phyloP scores from a whole-genome alignment of 2,329 filamentous ascomycete species.

The Fusarium dimerum region DNA sequence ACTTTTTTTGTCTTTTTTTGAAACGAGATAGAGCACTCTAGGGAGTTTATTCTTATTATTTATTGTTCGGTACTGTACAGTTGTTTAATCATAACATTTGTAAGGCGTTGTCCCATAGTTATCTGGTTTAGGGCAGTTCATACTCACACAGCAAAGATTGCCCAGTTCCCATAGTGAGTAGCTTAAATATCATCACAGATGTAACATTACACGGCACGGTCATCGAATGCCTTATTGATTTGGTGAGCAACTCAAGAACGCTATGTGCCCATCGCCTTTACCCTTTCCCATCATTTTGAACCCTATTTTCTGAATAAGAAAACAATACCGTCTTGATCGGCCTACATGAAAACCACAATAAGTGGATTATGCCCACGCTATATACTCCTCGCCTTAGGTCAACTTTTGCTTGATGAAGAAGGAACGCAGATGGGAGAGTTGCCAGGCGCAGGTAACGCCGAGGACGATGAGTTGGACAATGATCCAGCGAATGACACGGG shows the following conservation, averaged over 20 bases:
- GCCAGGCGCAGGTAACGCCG: slow-evolving; percentile 90
- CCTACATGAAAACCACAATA: slow-evolving; percentile 1
- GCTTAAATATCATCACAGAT: slow-evolving; percentile 17
- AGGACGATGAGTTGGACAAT: slow-evolving; percentile 85
- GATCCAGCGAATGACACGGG: slow-evolving; percentile 91
- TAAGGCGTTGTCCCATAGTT: slow-evolving; percentile 30
- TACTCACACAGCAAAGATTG: slow-evolving; percentile 10
- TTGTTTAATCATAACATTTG: slow-evolving; percentile 17
- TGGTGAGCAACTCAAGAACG: not conserved
- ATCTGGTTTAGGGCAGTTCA: slow-evolving; percentile 10
- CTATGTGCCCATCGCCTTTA: not conserved
- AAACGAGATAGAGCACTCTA: slow-evolving; percentile 32
- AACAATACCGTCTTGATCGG: not conserved
- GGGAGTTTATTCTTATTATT: slow-evolving; percentile 29
- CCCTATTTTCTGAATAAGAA: slow-evolving; percentile 8
- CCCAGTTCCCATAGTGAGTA: slow-evolving; percentile 7
- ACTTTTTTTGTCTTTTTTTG: slow-evolving; percentile 13
- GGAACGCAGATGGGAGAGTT: slow-evolving; percentile 88
- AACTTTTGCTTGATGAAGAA: slow-evolving; percentile 99
- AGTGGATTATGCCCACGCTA: slow-evolving; percentile 1
- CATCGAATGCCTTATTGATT: not conserved
- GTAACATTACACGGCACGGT: not conserved
- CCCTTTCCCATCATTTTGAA: slow-evolving; percentile 6
- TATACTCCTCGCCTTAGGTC: slow-evolving; percentile 58
- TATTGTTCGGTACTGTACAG: slow-evolving; percentile 22